Percentiles rank a stretch among this genome's conserved stretches.
Conservation (phyloP, 2,329 filamentous ascomycete genomes). For the Hysterium pulicare region DNA sequence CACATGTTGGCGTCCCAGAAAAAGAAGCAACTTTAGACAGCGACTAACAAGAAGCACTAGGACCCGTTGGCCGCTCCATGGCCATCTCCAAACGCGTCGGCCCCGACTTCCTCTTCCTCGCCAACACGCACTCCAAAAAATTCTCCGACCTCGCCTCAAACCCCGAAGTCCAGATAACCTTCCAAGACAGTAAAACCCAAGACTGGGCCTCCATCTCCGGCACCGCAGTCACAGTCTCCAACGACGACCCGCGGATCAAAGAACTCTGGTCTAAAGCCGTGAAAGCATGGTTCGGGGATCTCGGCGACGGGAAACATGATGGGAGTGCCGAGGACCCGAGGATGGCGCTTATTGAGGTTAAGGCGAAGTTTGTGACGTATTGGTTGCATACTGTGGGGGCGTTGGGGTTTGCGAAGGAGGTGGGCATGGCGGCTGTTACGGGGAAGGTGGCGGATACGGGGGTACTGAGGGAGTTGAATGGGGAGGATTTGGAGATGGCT, state of each 20-base stretch:
- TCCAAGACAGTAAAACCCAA: constrained; percentile 46
- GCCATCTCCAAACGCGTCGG: constrained; percentile 54
- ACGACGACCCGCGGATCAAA: constrained; percentile 48
- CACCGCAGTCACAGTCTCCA: constrained; percentile 38
- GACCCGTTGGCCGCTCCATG: constrained; percentile 48
- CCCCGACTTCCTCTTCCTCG: constrained; percentile 51
- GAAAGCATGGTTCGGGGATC: constrained; percentile 50
- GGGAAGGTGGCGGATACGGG: constrained; percentile 41
- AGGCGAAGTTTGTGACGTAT: constrained; percentile 39
- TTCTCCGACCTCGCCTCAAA: constrained; percentile 45
- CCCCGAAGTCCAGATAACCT: constrained; percentile 43
- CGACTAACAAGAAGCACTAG: constrained; percentile 9
- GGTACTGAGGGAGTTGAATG: constrained; percentile 46
- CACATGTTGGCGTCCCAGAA: background rate
- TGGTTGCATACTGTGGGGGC: constrained; percentile 35
- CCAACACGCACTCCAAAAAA: constrained; percentile 47
- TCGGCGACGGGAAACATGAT: constrained; percentile 48
- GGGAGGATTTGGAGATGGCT: constrained; percentile 46
- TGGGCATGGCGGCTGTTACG: constrained; percentile 35
- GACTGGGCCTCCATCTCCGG: constrained; percentile 49
- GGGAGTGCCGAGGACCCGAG: constrained; percentile 47
- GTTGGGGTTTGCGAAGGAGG: constrained; percentile 40
- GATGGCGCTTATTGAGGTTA: constrained; percentile 42
- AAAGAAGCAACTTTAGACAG: background rate
- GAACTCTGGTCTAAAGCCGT: constrained; percentile 42